Conservation (phyloP, 768 basidiomycete species). For the Termitomyces sp. region DNA sequence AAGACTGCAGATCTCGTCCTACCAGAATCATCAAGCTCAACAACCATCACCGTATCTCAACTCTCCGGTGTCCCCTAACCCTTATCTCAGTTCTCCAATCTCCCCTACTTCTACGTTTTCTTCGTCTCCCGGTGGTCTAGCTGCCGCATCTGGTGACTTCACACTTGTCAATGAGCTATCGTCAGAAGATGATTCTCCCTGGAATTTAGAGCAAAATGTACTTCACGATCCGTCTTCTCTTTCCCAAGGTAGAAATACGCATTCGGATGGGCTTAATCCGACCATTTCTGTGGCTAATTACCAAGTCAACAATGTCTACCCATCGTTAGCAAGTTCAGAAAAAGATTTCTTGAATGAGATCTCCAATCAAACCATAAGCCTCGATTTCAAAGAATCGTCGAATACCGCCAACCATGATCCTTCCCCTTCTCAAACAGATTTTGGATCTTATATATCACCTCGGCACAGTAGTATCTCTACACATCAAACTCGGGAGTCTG, state of each 20-base stretch:
- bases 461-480: too few relatives aligned
- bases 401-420: not conserved
- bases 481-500: too few relatives aligned
- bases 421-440: not conserved
- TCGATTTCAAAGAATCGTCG: constrained; percentile 1
- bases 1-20: not conserved
- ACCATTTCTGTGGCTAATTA: not conserved
- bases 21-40: not conserved
- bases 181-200: not conserved
- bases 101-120: constrained; percentile 5
- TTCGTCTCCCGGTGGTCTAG: constrained; percentile 11
- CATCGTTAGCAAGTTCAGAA: not conserved
- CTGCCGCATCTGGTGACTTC: not conserved
- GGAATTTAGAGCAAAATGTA: constrained; percentile 3
- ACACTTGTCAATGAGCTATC: constrained; percentile 1
- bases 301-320: not conserved
- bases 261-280: constrained; percentile 2
- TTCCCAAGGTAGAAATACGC: not conserved
- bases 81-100: constrained; percentile 7
- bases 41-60: constrained; percentile 4
- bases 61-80: constrained; percentile 8
- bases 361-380: not conserved
- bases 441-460: constrained; percentile 1
- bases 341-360: not conserved
- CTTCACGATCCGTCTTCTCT: not conserved